These are phyloP conservation scores for Rhizopogon sp. DNA, from an alignment of 768 basidiomycete species.

Conservation along the genomic window DNA sequence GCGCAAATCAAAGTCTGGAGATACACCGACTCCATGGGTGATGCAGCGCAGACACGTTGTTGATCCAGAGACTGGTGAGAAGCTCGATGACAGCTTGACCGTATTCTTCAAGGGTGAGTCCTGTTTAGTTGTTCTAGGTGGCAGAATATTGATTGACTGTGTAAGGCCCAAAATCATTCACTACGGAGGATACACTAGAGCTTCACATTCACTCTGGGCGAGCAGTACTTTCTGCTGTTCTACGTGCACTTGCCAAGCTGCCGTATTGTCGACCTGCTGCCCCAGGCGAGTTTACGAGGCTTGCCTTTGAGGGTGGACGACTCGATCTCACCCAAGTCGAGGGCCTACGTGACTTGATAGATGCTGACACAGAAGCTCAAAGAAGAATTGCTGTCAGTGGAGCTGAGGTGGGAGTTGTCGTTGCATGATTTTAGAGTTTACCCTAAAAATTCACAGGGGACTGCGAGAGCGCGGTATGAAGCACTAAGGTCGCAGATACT, in stretches of 20 bases:
- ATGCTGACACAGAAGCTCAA: conserved; percentile 85
- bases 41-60: conserved; percentile 68
- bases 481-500: conserved; percentile 62
- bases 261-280: conserved; percentile 73
- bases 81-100: conserved; percentile 75
- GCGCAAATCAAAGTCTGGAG: conserved; percentile 15
- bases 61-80: conserved; percentile 53
- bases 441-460: conserved; percentile 45
- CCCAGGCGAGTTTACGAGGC: conserved; percentile 85
- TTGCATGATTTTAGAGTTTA: neutral
- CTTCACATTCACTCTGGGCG: conserved; percentile 85
- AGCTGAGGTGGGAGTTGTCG: conserved; percentile 50
- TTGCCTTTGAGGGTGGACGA: conserved; percentile 76
- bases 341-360: conserved; percentile 80
- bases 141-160: neutral
- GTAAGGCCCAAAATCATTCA: conserved; percentile 75
- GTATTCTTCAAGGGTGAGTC: conserved; percentile 74
- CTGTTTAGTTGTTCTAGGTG: neutral
- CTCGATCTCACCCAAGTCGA: conserved; percentile 88
- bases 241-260: conserved; percentile 55
- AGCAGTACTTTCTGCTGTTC: conserved; percentile 69
- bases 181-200: conserved; percentile 78
- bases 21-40: conserved; percentile 53
- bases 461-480: conserved; percentile 54
- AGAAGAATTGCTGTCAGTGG: conserved; percentile 65